Evolutionary conservation across 2,329 filamentous ascomycete genomes (phyloP).

Genomic region (Aureobasidium vineae): DNA sequence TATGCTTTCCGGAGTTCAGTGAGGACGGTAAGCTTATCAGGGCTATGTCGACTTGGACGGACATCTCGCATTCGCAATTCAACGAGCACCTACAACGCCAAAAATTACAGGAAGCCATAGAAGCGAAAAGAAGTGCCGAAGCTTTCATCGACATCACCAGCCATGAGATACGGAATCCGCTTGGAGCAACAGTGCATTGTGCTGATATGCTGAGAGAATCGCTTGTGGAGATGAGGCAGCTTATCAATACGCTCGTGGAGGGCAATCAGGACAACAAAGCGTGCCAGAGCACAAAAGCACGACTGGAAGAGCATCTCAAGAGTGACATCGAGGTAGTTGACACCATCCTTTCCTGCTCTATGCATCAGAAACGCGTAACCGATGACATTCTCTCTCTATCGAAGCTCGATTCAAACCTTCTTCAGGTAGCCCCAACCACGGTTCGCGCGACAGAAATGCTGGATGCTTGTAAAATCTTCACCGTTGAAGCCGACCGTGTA

Average conservation of each 20-base stretch:
- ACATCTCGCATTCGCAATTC: not conserved
- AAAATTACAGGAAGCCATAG: constrained; percentile 33
- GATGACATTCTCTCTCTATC: constrained; percentile 49
- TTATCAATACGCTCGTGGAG: constrained; percentile 27
- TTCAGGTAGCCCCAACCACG: constrained; percentile 44
- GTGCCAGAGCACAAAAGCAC: not conserved
- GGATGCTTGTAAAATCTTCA: constrained; percentile 38
- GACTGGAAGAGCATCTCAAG: not conserved
- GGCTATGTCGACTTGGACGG: not conserved
- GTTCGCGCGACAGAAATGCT: constrained; percentile 38
- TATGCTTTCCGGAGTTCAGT: constrained; percentile 31
- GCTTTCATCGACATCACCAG: constrained; percentile 37
- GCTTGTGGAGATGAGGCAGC: constrained; percentile 23
- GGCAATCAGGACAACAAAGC: too few relatives aligned
- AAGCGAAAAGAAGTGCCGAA: constrained; percentile 26
- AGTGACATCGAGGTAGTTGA: constrained; percentile 34
- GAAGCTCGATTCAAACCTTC: constrained; percentile 37
- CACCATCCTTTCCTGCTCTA: constrained; percentile 48
- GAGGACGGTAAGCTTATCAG: not conserved
- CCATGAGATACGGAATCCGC: constrained; percentile 34
- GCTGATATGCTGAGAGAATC: constrained; percentile 24
- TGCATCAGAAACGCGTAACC: constrained; percentile 47
- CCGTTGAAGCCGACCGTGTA: constrained; percentile 40
- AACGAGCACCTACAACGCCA: not conserved
- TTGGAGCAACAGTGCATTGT: constrained; percentile 28